phyloP scores from a whole-genome alignment of 2,329 filamentous ascomycete species.

The Zymoseptoria pseudotritici region DNA sequence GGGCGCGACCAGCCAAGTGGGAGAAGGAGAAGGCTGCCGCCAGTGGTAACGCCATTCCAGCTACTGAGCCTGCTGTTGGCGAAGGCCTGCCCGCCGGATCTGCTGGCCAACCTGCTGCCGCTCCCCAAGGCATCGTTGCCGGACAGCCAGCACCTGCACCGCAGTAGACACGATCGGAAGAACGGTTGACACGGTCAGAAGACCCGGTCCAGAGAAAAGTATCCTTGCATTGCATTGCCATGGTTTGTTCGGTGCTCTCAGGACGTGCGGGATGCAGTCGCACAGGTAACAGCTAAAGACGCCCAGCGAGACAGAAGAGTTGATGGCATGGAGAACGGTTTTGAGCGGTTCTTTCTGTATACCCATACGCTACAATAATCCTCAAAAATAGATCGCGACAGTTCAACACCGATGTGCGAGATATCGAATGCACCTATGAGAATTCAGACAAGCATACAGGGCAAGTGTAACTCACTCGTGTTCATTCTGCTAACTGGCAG shows the following conservation, averaged over 20 bases:
- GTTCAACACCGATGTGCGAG: not conserved
- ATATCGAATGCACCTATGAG: too few species aligned
- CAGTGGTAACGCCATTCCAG: slow-evolving; percentile 24
- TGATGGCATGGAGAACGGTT: not conserved
- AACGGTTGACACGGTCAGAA: too few species aligned
- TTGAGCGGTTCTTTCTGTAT: not conserved
- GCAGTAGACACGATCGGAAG: slow-evolving; percentile 8
- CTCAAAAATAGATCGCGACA: not conserved
- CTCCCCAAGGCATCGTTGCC: slow-evolving; percentile 15
- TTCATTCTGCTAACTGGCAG: not conserved
- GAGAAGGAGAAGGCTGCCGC: slow-evolving; percentile 36
- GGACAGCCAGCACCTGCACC: slow-evolving; percentile 19
- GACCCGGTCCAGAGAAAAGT: too few species aligned
- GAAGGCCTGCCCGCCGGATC: slow-evolving; percentile 21
- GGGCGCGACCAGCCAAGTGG: slow-evolving; percentile 51
- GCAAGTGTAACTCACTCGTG: not conserved
- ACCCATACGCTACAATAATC: not conserved
- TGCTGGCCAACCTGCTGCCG: slow-evolving; percentile 11
- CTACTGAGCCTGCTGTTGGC: slow-evolving; percentile 25
- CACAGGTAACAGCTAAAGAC: not conserved
- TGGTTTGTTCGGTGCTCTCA: not conserved
- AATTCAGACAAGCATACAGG: not conserved
- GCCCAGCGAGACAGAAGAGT: not conserved
- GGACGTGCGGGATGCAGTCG: not conserved
- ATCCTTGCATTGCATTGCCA: too few species aligned